Evolutionary conservation across 1,284 basidiomycete genomes (phyloP).

Genomic region (Singerocomus rubriflavus): DNA sequence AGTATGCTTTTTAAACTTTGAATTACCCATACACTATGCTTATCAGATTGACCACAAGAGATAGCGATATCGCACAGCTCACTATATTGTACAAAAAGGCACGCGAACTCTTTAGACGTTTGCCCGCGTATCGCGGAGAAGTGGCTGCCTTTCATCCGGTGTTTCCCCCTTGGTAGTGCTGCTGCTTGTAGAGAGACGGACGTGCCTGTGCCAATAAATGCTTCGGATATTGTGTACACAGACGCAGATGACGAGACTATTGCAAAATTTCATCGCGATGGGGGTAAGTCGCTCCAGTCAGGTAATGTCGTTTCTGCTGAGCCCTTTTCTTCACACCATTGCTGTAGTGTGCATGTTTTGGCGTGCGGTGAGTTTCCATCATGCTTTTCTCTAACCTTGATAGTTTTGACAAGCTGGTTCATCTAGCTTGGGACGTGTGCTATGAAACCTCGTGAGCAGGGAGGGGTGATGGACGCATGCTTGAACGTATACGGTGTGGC

Average conservation of each 20-base stretch:
- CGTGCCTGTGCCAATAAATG: too few relatives aligned
- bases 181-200: conserved; percentile 14
- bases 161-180: conserved; percentile 45
- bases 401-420: neutral
- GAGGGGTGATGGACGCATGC: conserved; percentile 7
- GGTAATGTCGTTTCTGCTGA: too few relatives aligned
- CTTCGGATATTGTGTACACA: too few relatives aligned
- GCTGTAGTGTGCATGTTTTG: conserved; percentile 44
- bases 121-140: conserved; percentile 57
- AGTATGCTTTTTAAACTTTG: neutral
- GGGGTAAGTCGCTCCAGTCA: conserved; percentile 20
- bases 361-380: conserved; percentile 47
- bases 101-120: conserved; percentile 38
- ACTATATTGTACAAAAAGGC: conserved; percentile 20
- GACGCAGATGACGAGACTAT: conserved; percentile 48
- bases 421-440: conserved; percentile 31
- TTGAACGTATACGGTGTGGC: conserved; percentile 31
- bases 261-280: conserved; percentile 40
- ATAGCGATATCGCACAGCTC: conserved; percentile 13
- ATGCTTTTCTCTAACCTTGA: too few relatives aligned
- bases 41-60: conserved; percentile 4
- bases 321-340: neutral
- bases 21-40: neutral
- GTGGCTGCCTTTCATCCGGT: conserved; percentile 42
- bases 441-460: conserved; percentile 27